Base-by-base conservation (phyloP, 2,329 filamentous ascomycete species). In the Clonostachys solani region DNA sequence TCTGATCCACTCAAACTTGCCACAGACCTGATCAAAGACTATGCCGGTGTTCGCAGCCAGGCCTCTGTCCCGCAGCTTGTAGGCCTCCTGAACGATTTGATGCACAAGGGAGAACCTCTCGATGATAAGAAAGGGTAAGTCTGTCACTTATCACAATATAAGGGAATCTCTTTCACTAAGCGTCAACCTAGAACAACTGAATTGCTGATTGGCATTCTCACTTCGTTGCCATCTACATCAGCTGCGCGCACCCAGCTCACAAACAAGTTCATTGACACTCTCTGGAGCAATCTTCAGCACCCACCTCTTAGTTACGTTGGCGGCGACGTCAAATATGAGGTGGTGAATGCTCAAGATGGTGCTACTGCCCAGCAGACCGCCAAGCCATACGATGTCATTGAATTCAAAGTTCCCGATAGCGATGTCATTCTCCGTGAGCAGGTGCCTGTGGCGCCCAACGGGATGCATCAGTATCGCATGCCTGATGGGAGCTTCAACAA, bases 251-350 rank as follows among this genome's bases (percentile, higher is more conserved):
- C 54, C 2, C 52, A 63, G 18, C 60, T 80, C 47, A 79, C 74
- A 34, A 72, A 75, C 54, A 65, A 67, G 36, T 69, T 81, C 56
- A 69, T 80, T 37, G 70, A 71, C 47, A 71, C 71, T 15, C 66
- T 82, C 7, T 82, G 78, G 77, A 65, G 67, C 43, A 77, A 71
- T 47, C 64, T 81, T 8, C 68, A 79, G 48, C 78, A 81, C 46
- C 78, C 78, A 0, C 78, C 78, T 2, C 53, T 75, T 40, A 66
- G 60, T 46, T 72, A 71, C 41, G 61, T 72, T 4, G 68, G 70
- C 4, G 66, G 66, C 13, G 62, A 69, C 45, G 60, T 68, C 53
- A 66, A 67, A 61, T 74, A 65, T 5, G 61, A 66, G 38, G 54
- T 67, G 42, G 59, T 63, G 33, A 43, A 54, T 34, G 33, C 54